phyloP scores from a whole-genome alignment of 2,329 filamentous ascomycete species.

The Venturia oleaginea region DNA sequence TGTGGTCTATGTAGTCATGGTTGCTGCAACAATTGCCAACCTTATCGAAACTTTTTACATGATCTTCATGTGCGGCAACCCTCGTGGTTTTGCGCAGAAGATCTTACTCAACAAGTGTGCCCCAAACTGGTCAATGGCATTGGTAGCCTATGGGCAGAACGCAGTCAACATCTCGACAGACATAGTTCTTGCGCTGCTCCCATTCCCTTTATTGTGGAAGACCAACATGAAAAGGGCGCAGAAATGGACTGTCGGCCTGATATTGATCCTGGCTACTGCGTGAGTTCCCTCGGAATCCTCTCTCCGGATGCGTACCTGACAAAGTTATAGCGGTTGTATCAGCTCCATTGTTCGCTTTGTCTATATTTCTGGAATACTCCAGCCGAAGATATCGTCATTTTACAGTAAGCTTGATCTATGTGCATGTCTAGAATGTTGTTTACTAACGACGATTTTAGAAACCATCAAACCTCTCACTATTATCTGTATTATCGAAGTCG shows the following conservation, averaged over 20 bases:
- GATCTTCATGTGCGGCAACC: slow-evolving; percentile 25
- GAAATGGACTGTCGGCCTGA: slow-evolving; percentile 31
- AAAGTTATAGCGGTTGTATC: slow-evolving; percentile 9
- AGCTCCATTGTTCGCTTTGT: slow-evolving; percentile 14
- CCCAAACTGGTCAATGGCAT: not conserved
- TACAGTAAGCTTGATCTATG: not conserved
- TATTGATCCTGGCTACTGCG: slow-evolving; percentile 33
- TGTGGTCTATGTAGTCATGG: slow-evolving; percentile 21
- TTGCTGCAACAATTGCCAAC: slow-evolving; percentile 24
- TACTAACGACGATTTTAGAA: not conserved
- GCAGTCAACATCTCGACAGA: slow-evolving; percentile 30
- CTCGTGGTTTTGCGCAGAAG: slow-evolving; percentile 12
- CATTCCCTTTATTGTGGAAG: slow-evolving; percentile 31
- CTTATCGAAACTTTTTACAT: slow-evolving; percentile 23
- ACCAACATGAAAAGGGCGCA: slow-evolving; percentile 32
- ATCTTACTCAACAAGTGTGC: slow-evolving; percentile 12
- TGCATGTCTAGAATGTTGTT: not conserved
- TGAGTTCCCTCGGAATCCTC: not conserved
- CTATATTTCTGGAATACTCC: not conserved
- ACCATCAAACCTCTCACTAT: slow-evolving; percentile 2
- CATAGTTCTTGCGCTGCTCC: slow-evolving; percentile 29
- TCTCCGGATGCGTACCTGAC: not conserved
- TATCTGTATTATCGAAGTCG: slow-evolving; percentile 12
- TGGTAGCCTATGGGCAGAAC: slow-evolving; percentile 16
- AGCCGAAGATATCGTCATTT: not conserved